Percentiles rank a stretch among this genome's conserved stretches.
These are phyloP conservation scores for Sporopachydermia quercuum DNA, from an alignment of 805 yeast genomes.

Conservation along the genomic window DNA sequence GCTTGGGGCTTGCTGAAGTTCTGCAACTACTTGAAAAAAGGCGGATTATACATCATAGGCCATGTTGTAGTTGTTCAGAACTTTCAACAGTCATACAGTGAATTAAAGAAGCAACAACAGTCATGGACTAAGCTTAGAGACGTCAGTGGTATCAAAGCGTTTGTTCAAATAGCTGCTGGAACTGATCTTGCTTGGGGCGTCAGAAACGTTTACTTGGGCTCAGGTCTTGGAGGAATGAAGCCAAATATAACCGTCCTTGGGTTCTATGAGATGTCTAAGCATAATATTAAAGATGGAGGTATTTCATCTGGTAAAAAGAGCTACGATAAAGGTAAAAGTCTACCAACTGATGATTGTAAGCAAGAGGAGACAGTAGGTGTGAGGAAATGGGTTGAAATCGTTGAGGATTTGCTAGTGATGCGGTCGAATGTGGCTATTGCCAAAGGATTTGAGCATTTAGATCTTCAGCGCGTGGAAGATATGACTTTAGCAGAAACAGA, in stretches of 20 bases:
- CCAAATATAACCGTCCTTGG: slow-evolving; percentile 93
- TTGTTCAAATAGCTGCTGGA: slow-evolving; percentile 83
- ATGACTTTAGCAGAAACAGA: too few species aligned
- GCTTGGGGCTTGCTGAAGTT: slow-evolving; percentile 85
- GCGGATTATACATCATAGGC: slow-evolving; percentile 84
- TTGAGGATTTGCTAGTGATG: slow-evolving; percentile 81
- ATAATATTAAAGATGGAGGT: slow-evolving; percentile 8
- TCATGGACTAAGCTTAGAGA: slow-evolving; percentile 85
- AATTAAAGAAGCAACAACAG: slow-evolving; percentile 52
- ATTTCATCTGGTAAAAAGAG: slow-evolving; percentile 1
- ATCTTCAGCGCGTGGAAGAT: slow-evolving; percentile 46
- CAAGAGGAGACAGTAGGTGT: slow-evolving; percentile 55
- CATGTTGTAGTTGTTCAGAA: slow-evolving; percentile 64
- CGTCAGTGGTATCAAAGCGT: slow-evolving; percentile 67
- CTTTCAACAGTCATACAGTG: slow-evolving; percentile 51
- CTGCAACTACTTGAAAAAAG: slow-evolving; percentile 90
- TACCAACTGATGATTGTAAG: slow-evolving; percentile 73
- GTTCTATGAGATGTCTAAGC: slow-evolving; percentile 50
- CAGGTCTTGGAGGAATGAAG: slow-evolving; percentile 97
- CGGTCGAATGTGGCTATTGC: slow-evolving; percentile 91
- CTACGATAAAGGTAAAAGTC: slow-evolving; percentile 15
- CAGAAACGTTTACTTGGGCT: slow-evolving; percentile 77
- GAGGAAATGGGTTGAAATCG: slow-evolving; percentile 79
- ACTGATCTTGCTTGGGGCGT: slow-evolving; percentile 91
- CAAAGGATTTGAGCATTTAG: slow-evolving; percentile 59